Conservation (phyloP, 768 basidiomycete genomes). For the Rhodosporidiobolus sp. region DNA sequence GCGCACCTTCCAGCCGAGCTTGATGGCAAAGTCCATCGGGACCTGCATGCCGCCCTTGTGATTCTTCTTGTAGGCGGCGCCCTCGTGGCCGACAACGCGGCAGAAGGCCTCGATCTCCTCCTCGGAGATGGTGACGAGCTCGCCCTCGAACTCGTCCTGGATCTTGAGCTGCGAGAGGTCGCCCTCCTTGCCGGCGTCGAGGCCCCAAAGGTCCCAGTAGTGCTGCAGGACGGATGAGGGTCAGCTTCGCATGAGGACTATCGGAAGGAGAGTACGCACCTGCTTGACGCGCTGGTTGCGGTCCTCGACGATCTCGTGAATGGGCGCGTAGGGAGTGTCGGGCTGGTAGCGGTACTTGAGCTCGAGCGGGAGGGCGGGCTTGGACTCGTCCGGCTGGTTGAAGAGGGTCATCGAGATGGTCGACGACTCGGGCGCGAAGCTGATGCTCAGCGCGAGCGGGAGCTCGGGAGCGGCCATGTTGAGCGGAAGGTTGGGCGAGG, state of each 20-base stretch:
- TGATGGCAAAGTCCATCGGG: slow-evolving; percentile 98
- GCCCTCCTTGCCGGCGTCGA: slow-evolving; percentile 61
- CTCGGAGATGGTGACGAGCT: slow-evolving; percentile 71
- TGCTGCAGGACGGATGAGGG: slow-evolving; percentile 55
- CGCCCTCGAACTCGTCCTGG: slow-evolving; percentile 77
- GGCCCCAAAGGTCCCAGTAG: slow-evolving; percentile 98
- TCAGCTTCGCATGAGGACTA: neutral
- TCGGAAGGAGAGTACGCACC: slow-evolving; percentile 1
- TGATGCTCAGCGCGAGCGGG: slow-evolving; percentile 41
- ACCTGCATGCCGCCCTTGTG: slow-evolving; percentile 69
- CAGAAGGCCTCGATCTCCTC: slow-evolving; percentile 82
- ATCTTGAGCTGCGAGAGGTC: slow-evolving; percentile 73
- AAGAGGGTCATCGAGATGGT: slow-evolving; percentile 41
- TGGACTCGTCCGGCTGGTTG: slow-evolving; percentile 34
- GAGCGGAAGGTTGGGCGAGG: neutral
- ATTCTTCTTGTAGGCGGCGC: slow-evolving; percentile 78
- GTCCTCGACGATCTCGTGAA: slow-evolving; percentile 79
- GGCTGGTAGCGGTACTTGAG: slow-evolving; percentile 85
- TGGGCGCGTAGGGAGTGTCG: slow-evolving; percentile 76
- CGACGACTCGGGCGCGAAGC: slow-evolving; percentile 33
- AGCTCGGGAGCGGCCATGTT: slow-evolving; percentile 33
- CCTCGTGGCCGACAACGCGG: slow-evolving; percentile 86
- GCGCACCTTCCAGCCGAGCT: slow-evolving; percentile 94
- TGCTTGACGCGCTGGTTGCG: slow-evolving; percentile 81
- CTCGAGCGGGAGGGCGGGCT: slow-evolving; percentile 65